Percentiles rank a stretch among this genome's conserved stretches.
phyloP scores from a whole-genome alignment of 495 filamentous ascomycete genomes.

The Podospora australis region DNA sequence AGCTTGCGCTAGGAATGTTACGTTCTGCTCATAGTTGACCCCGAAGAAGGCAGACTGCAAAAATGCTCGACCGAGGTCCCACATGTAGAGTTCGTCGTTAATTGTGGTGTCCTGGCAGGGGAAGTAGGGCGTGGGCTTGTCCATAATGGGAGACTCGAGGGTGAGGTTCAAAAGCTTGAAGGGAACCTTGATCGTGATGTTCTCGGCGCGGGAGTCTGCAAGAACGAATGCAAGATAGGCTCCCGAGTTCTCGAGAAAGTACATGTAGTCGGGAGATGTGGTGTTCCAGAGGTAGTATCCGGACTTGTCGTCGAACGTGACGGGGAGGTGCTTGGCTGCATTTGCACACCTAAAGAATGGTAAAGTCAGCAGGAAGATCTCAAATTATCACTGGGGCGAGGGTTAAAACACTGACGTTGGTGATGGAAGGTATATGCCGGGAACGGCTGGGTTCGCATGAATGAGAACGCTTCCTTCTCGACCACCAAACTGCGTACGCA shows the following conservation, averaged over 20 bases:
- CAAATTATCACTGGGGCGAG: no score
- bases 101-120: conserved; percentile 37
- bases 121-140: conserved; percentile 41
- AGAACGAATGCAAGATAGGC: conserved; percentile 48
- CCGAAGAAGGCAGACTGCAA: conserved; percentile 53
- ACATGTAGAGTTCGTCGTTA: conserved; percentile 11
- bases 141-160: conserved; percentile 41
- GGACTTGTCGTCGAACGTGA: conserved; percentile 31
- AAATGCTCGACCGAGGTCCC: conserved; percentile 48
- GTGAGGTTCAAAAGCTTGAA: conserved; percentile 49
- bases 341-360: no score
- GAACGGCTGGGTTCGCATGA: background rate
- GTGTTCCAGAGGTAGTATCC: conserved; percentile 50
- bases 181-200: conserved; percentile 47
- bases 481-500: background rate
- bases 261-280: conserved; percentile 29
- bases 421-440: background rate
- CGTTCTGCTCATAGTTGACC: conserved; percentile 37
- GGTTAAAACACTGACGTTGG: no score
- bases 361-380: no score
- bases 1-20: conserved; percentile 11
- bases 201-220: conserved; percentile 21
- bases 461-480: background rate
- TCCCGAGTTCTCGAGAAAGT: conserved; percentile 42
- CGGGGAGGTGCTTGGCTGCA: conserved; percentile 32